Evolutionary conservation across 2,329 filamentous ascomycete genomes (phyloP).

Genomic region (Neofusicoccum kwambonambiense): DNA sequence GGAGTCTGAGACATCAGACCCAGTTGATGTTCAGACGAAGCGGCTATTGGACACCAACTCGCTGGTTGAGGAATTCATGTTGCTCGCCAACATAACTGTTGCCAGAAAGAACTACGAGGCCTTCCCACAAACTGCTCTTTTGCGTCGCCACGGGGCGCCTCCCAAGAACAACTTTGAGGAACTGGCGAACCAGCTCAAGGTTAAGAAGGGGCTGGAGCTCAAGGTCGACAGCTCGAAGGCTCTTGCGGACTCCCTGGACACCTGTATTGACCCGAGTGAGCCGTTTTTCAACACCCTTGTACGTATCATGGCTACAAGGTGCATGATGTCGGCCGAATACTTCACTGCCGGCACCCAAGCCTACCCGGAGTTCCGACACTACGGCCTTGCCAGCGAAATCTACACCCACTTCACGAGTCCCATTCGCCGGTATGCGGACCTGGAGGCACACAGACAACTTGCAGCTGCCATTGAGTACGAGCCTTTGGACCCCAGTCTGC

Average conservation of each 20-base stretch:
- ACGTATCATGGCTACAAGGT: slow-evolving; percentile 94
- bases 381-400: slow-evolving; percentile 92
- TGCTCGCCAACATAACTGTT: slow-evolving; percentile 95
- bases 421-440: slow-evolving; percentile 95
- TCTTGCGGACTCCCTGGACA: slow-evolving; percentile 89
- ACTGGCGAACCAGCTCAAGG: slow-evolving; percentile 82
- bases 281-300: slow-evolving; percentile 99
- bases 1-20: slow-evolving; percentile 93
- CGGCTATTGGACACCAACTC: slow-evolving; percentile 93
- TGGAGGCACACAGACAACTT: slow-evolving; percentile 89
- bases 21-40: slow-evolving; percentile 95
- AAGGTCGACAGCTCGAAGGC: slow-evolving; percentile 84
- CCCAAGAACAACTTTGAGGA: slow-evolving; percentile 97
- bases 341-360: slow-evolving; percentile 93
- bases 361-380: slow-evolving; percentile 93
- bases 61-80: slow-evolving; percentile 98
- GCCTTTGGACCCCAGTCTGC: slow-evolving; percentile 74
- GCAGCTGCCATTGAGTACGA: slow-evolving; percentile 95
- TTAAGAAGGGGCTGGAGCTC: slow-evolving; percentile 78
- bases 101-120: slow-evolving; percentile 85
- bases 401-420: slow-evolving; percentile 99
- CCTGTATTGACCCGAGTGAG: slow-evolving; percentile 73
- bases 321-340: slow-evolving; percentile 99
- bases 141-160: slow-evolving; percentile 87
- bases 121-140: slow-evolving; percentile 91